phyloP scores from a whole-genome alignment of 805 yeast species.

The Yamadazyma scolyti region DNA sequence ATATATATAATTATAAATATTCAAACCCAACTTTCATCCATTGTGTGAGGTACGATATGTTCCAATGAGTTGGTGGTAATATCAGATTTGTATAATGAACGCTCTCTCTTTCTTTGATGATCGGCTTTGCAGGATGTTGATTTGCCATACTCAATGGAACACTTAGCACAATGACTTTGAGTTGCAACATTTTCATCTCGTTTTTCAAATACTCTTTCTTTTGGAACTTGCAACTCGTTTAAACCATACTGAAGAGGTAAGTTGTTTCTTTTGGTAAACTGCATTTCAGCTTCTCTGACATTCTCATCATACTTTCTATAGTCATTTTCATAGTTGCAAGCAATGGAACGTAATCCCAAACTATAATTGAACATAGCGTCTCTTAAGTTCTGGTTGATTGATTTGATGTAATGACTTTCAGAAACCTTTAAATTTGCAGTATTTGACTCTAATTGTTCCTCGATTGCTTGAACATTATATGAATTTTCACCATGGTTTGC shows the following conservation, averaged over 20 bases:
- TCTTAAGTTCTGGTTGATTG: conserved; percentile 43
- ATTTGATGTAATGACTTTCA: conserved; percentile 46
- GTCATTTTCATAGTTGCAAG: conserved; percentile 5
- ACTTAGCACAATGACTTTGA: conserved; percentile 7
- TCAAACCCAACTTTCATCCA: background rate
- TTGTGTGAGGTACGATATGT: background rate
- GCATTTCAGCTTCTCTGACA: background rate
- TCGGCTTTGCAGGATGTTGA: conserved; percentile 1
- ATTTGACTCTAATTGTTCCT: conserved; percentile 50
- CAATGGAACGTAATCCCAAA: conserved; percentile 23
- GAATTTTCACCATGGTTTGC: conserved; percentile 8
- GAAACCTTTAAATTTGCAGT: conserved; percentile 49
- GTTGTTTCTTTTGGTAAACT: background rate
- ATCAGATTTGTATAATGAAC: too few species aligned
- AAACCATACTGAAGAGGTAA: background rate
- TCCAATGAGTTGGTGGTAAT: too few species aligned
- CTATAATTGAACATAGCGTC: conserved; percentile 45
- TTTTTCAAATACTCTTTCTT: background rate
- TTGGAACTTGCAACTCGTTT: background rate
- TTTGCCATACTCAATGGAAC: conserved; percentile 3
- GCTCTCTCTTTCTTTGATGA: conserved; percentile 1
- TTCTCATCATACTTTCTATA: conserved; percentile 5
- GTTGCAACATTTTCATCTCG: background rate
- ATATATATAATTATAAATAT: too few species aligned
- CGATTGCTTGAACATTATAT: conserved; percentile 4